A percentile compares a stretch with the other conserved stretches of the same genome.
These are phyloP conservation scores for Chenopodium suecicum DNA, from an alignment of 148 eudicot species.

Conservation along the genomic window DNA sequence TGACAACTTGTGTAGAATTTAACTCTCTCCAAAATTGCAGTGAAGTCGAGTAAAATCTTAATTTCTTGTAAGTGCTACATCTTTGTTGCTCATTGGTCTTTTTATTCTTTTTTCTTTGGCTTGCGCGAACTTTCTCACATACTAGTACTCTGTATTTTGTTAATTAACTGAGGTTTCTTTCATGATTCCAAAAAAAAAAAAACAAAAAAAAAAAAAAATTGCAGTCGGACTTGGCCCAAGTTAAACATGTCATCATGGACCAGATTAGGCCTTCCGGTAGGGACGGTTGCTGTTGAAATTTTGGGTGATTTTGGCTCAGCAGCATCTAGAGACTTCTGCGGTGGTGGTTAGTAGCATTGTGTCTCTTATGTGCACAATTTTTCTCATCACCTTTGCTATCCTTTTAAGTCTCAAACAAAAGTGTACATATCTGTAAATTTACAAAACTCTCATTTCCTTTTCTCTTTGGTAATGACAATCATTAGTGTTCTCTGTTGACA, in stretches of 20 bases:
- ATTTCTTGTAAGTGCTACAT: neutral
- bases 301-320: neutral
- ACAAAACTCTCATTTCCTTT: too few species aligned
- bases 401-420: neutral
- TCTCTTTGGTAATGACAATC: neutral
- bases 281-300: neutral
- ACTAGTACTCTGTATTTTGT: too few species aligned
- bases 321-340: neutral
- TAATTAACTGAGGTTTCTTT: neutral
- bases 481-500: neutral
- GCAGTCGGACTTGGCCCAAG: too few species aligned
- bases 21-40: neutral
- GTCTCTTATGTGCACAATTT: neutral
- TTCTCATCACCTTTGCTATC: neutral
- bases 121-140: neutral
- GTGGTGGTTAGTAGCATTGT: neutral
- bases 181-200: neutral
- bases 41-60: neutral
- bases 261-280: neutral
- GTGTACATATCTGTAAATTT: conserved; percentile 22
- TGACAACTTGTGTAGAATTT: neutral
- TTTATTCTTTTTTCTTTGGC: too few species aligned
- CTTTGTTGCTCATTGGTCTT: neutral
- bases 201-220: too few species aligned
- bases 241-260: neutral